These are phyloP conservation scores for Penicillium vulpinum DNA, from an alignment of 2,329 filamentous ascomycete genomes.

Conservation along the genomic window DNA sequence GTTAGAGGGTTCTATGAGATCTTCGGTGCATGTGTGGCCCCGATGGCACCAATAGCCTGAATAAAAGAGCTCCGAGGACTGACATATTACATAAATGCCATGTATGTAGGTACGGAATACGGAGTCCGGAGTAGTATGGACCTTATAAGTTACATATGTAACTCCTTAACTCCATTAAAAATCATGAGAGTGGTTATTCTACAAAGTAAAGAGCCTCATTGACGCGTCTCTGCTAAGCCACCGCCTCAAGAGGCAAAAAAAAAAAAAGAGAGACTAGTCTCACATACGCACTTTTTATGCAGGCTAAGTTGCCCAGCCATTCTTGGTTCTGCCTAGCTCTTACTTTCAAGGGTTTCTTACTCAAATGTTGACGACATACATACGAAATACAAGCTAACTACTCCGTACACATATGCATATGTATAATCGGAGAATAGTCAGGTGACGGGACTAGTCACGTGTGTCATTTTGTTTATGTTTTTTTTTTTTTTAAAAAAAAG, in stretches of 20 bases:
- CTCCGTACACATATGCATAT: too few species aligned
- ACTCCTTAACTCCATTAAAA: not conserved
- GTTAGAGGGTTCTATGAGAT: not conserved
- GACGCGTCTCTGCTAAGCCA: not conserved
- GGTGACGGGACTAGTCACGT: too few species aligned
- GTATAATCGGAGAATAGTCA: not conserved
- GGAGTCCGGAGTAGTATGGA: not conserved
- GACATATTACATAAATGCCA: too few species aligned
- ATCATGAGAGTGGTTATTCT: too few species aligned
- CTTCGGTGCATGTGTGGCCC: not conserved
- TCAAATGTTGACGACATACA: too few species aligned
- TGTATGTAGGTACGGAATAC: too few species aligned
- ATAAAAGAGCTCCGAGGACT: not conserved
- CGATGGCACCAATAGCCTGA: not conserved
- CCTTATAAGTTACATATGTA: not conserved
- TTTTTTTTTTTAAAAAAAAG: too few species aligned
- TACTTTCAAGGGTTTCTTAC: not conserved
- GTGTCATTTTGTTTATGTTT: too few species aligned
- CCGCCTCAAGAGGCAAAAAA: constrained; percentile 1
- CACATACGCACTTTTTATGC: not conserved
- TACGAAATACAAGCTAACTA: too few species aligned
- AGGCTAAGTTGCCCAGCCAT: not conserved
- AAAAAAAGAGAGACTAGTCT: too few species aligned
- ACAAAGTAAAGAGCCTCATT: constrained; percentile 1
- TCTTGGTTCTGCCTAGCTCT: not conserved